Evolutionary conservation across 768 basidiomycete genomes (phyloP), one percentile per base, ranked within the genome.

Genomic region (Guyanaporus albipodus): DNA sequence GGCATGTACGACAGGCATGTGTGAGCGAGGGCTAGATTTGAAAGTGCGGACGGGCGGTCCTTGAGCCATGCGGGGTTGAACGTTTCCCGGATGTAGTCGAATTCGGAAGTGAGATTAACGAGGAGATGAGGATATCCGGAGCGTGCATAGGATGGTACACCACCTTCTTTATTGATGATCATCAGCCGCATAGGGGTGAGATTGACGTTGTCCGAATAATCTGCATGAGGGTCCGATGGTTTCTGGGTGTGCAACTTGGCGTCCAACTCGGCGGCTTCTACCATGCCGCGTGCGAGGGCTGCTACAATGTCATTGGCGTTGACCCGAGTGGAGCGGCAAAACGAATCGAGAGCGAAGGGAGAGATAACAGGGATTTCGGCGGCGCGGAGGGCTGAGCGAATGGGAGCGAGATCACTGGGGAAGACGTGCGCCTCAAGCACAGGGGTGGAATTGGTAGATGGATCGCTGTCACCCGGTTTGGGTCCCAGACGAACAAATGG

Each of bases 301-400:
- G 82, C 84, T 38, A 99, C 76, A 33, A 95, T 85, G 66, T 91
- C 85, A 68, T 98, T 88, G 19, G 91, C 80, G 49, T 87, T 82
- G 36, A 96, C 76, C 46, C 93, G 83, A 22, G 87, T 79, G 11
- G 91, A 88, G 42, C 89, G 83, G 61, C 87, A 93, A 59, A 84
- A 86, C 0, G 90, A 90, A 64, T 98, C 93, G 28, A 97, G 75
- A 2, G 93, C 93, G 44, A 99, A 82, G 3, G 96, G 94, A 14
- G 93, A 77, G 37, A 98, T 81, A 19, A 99, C 93, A 6, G 96
- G 96, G 44, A 99, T 97, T 69, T 98, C 96, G 12, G 95, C 92
- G 3, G 91, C 84, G 44, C 82, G 80, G 53, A 99, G 80, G 7
- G 96, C 91, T 38, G 89, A 88, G 17, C 90, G 83, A 50, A 98